Evolutionary conservation across 768 basidiomycete species (phyloP), one percentile per base, ranked within the genome.

Genomic region (Lyophyllum shimeji): DNA sequence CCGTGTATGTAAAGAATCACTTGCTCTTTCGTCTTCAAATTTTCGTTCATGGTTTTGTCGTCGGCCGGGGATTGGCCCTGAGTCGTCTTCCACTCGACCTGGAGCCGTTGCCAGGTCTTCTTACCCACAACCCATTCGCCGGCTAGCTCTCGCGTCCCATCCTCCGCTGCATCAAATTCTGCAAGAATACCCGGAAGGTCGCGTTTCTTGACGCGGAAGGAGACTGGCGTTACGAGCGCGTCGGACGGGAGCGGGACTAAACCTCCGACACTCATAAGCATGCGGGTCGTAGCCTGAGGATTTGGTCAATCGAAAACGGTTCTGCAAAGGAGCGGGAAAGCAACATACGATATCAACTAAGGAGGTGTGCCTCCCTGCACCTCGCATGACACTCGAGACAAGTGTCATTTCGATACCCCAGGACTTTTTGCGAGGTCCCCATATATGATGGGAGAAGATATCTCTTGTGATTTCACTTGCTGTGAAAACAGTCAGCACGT

Each of bases 91-190:
- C 91, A 90, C 64, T 95, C 93, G 15, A 80, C 74, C 65, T 97
- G 94, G 61, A 97, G 76, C 25, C 85, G 76, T 60, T 85, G 86
- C 96, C 96, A 99, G 0, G 95, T 83, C 60, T 84, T 84, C 69
- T 89, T 90, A 33, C 93, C 93, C n/a, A 98, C 89, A 21, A 98
- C 87, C 96, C 96, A 99, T 76, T 99, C 96, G 0, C 94, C 96
- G 1, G 85, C 85, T 27, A 99, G 78, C 65, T 95, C 90, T 3
- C 96, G 82, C 8, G 65, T 69, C 31, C 94, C 95, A 9, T 79
- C 79, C 70, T 99, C 96, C 17, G 77, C 66, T 4, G 76, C 81
- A 66, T 98, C 96, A 52, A 82, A 82, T 7, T 85, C 76, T 5
- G 82, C 76, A 15, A 99, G 81, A 51, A 98, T 86, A 13, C 96